Percentiles rank a stretch among this genome's conserved stretches.
phyloP scores from a whole-genome alignment of 108 stramenopile genomes.

The Skeletonema tropicum region DNA sequence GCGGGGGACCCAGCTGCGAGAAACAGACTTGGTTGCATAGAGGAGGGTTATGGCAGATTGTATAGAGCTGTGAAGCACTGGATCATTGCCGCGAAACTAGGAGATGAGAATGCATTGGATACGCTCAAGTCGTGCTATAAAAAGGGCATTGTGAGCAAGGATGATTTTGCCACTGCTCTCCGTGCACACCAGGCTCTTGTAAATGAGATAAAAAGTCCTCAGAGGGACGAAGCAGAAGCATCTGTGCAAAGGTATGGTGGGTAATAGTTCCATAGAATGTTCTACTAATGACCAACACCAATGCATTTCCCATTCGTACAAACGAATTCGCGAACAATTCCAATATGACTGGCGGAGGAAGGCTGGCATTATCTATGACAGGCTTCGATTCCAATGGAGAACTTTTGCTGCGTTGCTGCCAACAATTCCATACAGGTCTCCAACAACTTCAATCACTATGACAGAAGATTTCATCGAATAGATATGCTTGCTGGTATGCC shows the following conservation, averaged over 20 bases:
- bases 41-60: background rate
- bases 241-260: too few relatives aligned
- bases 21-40: background rate
- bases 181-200: background rate
- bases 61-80: background rate
- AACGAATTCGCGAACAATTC: constrained; percentile 15
- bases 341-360: constrained; percentile 12
- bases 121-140: background rate
- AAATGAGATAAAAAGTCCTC: background rate
- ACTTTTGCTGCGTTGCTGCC: constrained; percentile 5
- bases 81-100: background rate
- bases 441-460: background rate
- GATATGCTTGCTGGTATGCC: constrained; percentile 24
- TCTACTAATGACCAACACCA: background rate
- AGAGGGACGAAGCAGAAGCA: too few relatives aligned
- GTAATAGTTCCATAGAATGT: background rate
- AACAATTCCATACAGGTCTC: constrained; percentile 16
- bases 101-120: background rate
- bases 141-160: background rate
- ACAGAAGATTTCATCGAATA: too few relatives aligned
- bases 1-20: too few relatives aligned
- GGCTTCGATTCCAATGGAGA: constrained; percentile 12
- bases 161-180: background rate
- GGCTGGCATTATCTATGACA: constrained; percentile 9
- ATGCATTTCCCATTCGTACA: constrained; percentile 5